Evolutionary conservation across 2,329 filamentous ascomycete genomes (phyloP).

Genomic region (Beauveria medogensis): DNA sequence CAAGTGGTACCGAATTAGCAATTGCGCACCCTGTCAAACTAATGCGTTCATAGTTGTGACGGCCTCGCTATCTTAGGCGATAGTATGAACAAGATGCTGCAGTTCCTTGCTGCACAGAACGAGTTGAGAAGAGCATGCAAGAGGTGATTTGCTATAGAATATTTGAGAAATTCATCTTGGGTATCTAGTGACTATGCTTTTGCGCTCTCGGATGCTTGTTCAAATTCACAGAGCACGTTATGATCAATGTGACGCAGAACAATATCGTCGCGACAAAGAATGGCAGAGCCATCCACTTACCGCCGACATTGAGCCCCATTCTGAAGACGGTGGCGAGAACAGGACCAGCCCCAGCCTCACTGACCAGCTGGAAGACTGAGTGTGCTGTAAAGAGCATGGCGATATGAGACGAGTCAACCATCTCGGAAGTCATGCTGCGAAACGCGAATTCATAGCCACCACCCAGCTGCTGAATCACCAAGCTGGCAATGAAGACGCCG

Average conservation of each 20-base stretch:
- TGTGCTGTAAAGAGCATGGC: constrained; percentile 3
- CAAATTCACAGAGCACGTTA: neutral
- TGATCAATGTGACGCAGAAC: neutral
- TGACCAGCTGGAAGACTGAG: neutral
- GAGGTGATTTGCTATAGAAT: no score
- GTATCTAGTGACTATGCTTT: neutral
- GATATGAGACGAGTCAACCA: constrained; percentile 1
- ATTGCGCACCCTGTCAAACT: neutral
- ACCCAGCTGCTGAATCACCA: neutral
- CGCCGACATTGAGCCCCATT: neutral
- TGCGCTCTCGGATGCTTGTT: neutral
- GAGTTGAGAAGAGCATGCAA: constrained; percentile 33
- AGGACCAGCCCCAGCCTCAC: neutral
- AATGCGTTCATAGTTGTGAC: no score
- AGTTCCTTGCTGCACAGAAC: constrained; percentile 48
- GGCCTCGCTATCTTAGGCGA: constrained; percentile 29
- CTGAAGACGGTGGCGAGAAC: neutral
- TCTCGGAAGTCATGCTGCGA: constrained; percentile 4
- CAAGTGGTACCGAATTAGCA: neutral
- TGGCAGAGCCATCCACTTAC: constrained; percentile 1
- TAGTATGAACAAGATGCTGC: constrained; percentile 58
- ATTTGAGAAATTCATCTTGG: no score
- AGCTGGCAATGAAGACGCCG: neutral
- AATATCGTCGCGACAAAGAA: neutral
- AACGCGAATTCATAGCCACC: neutral